phyloP scores from a whole-genome alignment of 2,329 filamentous ascomycete species.

The Kalmusia sp. region DNA sequence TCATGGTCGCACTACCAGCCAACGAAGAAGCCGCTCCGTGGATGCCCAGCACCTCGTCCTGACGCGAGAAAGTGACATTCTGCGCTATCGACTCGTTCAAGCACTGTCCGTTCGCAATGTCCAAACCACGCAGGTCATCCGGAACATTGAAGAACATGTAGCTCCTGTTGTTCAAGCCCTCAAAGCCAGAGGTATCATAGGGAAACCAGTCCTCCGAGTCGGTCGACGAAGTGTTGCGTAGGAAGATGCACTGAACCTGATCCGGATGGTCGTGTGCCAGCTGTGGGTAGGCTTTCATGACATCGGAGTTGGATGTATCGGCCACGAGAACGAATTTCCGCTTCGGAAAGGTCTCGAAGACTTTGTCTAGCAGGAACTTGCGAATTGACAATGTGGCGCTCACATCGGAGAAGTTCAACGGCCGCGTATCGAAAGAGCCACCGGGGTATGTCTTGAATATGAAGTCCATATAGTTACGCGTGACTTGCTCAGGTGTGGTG shows the following conservation, averaged over 20 bases:
- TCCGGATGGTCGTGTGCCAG: constrained; percentile 71
- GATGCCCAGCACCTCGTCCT: constrained; percentile 46
- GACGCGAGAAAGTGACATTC: constrained; percentile 70
- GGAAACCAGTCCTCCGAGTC: constrained; percentile 73
- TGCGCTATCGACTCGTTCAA: constrained; percentile 69
- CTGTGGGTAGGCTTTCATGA: constrained; percentile 70
- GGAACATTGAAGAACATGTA: constrained; percentile 84
- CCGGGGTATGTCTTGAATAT: constrained; percentile 80
- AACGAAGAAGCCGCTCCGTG: constrained; percentile 37
- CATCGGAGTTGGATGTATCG: constrained; percentile 78
- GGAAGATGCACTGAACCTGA: constrained; percentile 78
- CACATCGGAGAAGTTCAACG: constrained; percentile 80
- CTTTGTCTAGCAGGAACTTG: constrained; percentile 70
- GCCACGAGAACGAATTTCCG: constrained; percentile 79
- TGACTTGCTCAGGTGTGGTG: constrained; percentile 79
- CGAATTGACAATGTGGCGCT: constrained; percentile 75
- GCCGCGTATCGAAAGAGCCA: constrained; percentile 76
- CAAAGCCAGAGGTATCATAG: constrained; percentile 76
- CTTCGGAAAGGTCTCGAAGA: constrained; percentile 77
- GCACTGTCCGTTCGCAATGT: constrained; percentile 73
- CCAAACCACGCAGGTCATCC: constrained; percentile 70
- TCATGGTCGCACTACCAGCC: constrained; percentile 36
- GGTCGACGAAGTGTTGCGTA: constrained; percentile 76
- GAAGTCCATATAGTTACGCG: constrained; percentile 79
- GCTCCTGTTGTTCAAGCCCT: constrained; percentile 67